These are phyloP conservation scores for Solanum sitiens DNA, from an alignment of 257 asterid species.

Conservation along the genomic window DNA sequence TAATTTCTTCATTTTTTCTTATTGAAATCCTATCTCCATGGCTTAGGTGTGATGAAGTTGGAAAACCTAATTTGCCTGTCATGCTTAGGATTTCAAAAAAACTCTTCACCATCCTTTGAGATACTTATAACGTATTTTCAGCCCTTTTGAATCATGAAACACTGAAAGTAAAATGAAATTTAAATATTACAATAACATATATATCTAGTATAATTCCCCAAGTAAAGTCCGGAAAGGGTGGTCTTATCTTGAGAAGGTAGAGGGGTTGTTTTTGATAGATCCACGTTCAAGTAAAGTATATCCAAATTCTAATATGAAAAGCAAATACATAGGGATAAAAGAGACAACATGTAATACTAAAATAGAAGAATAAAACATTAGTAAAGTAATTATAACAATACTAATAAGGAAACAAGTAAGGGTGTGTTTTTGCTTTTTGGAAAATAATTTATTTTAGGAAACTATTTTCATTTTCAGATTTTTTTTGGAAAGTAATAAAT, in stretches of 20 bases:
- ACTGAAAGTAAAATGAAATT: slow-evolving; percentile 11
- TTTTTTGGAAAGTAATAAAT: neutral
- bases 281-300: neutral
- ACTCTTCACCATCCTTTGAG: slow-evolving; percentile 51
- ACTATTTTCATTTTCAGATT: neutral
- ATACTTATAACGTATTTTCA: slow-evolving; percentile 38
- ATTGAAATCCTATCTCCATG: slow-evolving; percentile 39
- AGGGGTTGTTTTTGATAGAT: neutral
- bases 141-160: slow-evolving; percentile 27
- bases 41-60: slow-evolving; percentile 16
- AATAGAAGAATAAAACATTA: neutral
- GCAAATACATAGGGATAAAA: neutral
- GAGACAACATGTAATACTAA: neutral
- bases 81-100: slow-evolving; percentile 42
- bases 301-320: neutral
- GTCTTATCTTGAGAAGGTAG: neutral
- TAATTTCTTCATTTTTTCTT: slow-evolving; percentile 17
- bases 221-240: neutral
- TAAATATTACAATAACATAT: neutral
- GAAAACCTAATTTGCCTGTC: slow-evolving; percentile 27
- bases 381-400: neutral
- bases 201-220: neutral
- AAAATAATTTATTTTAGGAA: neutral
- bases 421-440: neutral
- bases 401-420: neutral